Base-by-base conservation (phyloP, 1,139 yeast species). In the Yamadazyma mexicana region DNA sequence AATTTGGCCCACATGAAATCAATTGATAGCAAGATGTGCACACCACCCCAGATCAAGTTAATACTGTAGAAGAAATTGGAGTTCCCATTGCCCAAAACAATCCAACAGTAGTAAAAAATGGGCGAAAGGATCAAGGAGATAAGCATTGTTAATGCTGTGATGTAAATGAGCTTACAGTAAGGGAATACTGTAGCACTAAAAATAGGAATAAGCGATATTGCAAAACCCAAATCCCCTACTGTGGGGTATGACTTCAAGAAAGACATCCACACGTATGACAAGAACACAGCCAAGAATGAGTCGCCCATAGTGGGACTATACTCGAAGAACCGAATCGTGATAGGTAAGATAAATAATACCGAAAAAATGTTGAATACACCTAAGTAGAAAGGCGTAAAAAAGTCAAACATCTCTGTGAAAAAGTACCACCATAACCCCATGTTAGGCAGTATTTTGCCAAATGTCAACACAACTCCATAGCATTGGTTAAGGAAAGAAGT, bases 351-450 rank as follows among this genome's bases (percentile, higher is more conserved):
- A 57, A 87, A 87, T 2, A 83, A 64, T 23, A 79, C 66, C n/a
- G 81, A 64, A 61, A 82, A 88, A 34, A 91, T 54, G 55, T 89
- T 92, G 75, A 91, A 94, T 20, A 89, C 83, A 9, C 89, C 83
- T 31, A 83, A 67, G 66, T 87, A 92, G 58, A 92, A 89, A 14
- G 88, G 82, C 22, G 85, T 76, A 70, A 92, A 92, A 55, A 82
- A 87, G 40, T 84, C 94, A 64, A 92, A 92, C 82, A 92, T 87
- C 59, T 92, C 98, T 22, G 94, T 85, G 68, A 92, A 92, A 52
- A 91, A 81, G 66, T 92, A 92, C 99, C 99, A 92, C 99, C 99
- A 92, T 29, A 92, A 69, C 0, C 98, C 98, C 47, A 92, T 64
- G 60, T 89, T 89, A 17, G 96, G 96, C 5, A 80, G 73, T 47